Evolutionary conservation across 805 yeast species (phyloP).

Genomic region (Sporopachydermia lactativora): DNA sequence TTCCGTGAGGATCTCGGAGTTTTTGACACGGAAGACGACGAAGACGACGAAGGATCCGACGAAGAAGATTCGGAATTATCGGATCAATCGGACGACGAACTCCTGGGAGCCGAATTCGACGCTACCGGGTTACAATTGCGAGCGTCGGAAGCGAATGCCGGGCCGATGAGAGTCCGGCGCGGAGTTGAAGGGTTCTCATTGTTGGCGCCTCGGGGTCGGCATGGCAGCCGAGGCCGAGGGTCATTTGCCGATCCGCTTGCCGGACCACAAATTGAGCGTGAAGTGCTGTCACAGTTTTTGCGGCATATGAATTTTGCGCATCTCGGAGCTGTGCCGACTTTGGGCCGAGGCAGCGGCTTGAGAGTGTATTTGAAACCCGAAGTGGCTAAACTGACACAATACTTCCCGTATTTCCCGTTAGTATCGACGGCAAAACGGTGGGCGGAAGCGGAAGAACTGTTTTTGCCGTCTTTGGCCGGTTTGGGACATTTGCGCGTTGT

Average conservation of each 20-base stretch:
- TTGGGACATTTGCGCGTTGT: slow-evolving; percentile 19
- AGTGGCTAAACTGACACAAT: slow-evolving; percentile 2
- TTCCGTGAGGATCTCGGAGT: slow-evolving; percentile 10
- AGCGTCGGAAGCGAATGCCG: no score
- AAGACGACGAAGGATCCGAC: slow-evolving; percentile 8
- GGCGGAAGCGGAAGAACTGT: slow-evolving; percentile 15
- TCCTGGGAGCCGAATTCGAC: no score
- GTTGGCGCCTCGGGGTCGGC: neutral
- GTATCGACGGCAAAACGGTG: slow-evolving; percentile 4
- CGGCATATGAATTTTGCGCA: slow-evolving; percentile 1
- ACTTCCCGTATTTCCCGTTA: neutral
- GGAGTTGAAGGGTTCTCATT: neutral
- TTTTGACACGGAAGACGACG: slow-evolving; percentile 6
- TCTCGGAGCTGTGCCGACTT: neutral
- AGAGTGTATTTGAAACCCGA: slow-evolving; percentile 1
- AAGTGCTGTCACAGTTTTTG: neutral
- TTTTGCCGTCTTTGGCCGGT: slow-evolving; percentile 7
- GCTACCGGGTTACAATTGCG: no score
- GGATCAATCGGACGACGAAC: slow-evolving; percentile 15
- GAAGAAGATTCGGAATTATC: slow-evolving; percentile 10
- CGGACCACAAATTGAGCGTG: neutral
- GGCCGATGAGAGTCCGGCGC: neutral
- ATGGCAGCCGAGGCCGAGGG: neutral
- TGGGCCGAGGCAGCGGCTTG: neutral
- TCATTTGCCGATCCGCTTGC: slow-evolving; percentile 1